Evolutionary conservation across 768 basidiomycete genomes (phyloP), one percentile per base, ranked within the genome.

Genomic region (Trametes elegans): DNA sequence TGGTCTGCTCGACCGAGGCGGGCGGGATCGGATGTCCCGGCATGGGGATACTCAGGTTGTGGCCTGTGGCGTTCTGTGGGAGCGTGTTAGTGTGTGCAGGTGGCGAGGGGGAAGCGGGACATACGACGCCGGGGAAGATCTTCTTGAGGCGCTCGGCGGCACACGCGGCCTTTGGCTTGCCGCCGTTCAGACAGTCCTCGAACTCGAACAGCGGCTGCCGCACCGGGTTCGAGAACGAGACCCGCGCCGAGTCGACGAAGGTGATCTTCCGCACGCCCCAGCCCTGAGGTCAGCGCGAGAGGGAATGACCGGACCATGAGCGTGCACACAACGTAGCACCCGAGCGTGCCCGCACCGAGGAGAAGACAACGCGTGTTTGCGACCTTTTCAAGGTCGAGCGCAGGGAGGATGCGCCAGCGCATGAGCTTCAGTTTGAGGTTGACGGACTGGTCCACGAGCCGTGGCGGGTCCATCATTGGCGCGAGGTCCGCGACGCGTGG

Each of bases 201-300:
- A 98, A 98, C 61, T 93, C 90, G 64, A 98, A 99, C 7, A 99
- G 75, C 2, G 97, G 97, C 68, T 99, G 97, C 31, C 97, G 82
- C 43, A 98, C 97, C 18, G 97, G 97, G 70, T 99, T 98, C 19
- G 94, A 98, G 71, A 95, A 98, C 0, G 93, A 95, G 10, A 98
- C 95, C 38, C 79, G 83, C 0, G 86, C 84, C 16, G 90, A 95
- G 71, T 99, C 96, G 43, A 97, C 84, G 39, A 99, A 82, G 0
- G 94, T 94, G 65, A 98, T 97, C 10, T 80, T 93, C 24, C 93
- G 83, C 10, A 98, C 88, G 9, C 97, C 96, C 96, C 97, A 98
- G 6, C 87, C 95, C 95, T 96, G 11, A 19, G n/a, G n/a, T n/a
- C 8, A 19, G 34, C 7, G 7, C 10, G 14, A 39, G 16, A 47